Percentiles rank a stretch among this genome's conserved stretches.
Conservation (phyloP, 805 yeast species). For the Suhomyces faveliae region DNA sequence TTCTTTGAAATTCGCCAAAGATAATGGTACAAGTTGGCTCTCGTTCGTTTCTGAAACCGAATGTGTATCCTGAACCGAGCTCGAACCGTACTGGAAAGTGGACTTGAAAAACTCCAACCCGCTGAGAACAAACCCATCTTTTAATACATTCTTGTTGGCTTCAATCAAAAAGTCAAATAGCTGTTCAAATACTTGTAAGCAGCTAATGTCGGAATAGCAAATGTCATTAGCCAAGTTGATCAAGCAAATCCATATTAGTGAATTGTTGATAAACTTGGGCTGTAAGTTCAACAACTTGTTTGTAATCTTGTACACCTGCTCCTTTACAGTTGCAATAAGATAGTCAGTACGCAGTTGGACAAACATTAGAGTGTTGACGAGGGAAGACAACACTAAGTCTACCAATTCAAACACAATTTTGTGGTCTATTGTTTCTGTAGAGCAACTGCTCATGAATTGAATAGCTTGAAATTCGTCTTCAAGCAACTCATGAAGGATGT, state of each 20-base stretch:
- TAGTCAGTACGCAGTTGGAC: slow-evolving; percentile 5
- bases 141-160: slow-evolving; percentile 6
- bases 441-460: slow-evolving; percentile 5
- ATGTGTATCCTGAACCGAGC: background rate
- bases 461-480: slow-evolving; percentile 17
- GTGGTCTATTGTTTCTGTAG: slow-evolving; percentile 7
- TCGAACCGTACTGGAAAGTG: slow-evolving; percentile 16
- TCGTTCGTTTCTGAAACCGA: background rate
- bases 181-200: slow-evolving; percentile 17
- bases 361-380: slow-evolving; percentile 14
- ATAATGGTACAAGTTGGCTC: background rate
- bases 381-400: slow-evolving; percentile 18
- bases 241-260: slow-evolving; percentile 28
- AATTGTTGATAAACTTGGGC: slow-evolving; percentile 8
- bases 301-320: slow-evolving; percentile 8
- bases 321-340: background rate
- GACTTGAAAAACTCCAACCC: slow-evolving; percentile 22
- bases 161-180: slow-evolving; percentile 19
- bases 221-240: slow-evolving; percentile 30
- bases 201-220: slow-evolving; percentile 27
- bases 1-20: background rate
- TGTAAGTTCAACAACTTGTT: slow-evolving; percentile 9
- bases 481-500: slow-evolving; percentile 8
- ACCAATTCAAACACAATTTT: slow-evolving; percentile 13
- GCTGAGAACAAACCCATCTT: slow-evolving; percentile 22